Conservation (phyloP, 805 yeast genomes). For the Cyberlindnera meyerae region DNA sequence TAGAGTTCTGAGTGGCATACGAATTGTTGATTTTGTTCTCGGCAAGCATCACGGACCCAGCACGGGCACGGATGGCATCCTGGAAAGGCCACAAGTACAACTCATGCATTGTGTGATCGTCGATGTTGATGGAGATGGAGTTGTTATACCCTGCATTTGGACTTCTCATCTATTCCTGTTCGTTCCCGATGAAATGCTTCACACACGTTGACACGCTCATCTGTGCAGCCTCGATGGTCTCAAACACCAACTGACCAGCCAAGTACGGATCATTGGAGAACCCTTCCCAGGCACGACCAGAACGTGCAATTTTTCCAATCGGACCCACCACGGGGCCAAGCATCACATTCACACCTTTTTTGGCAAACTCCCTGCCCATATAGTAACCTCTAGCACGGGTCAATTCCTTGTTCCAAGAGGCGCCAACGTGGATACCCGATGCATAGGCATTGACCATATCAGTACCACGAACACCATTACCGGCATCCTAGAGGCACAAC, state of each 20-base stretch:
- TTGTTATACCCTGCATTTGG: slow-evolving; percentile 1
- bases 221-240: slow-evolving; percentile 3
- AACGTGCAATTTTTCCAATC: slow-evolving; percentile 4
- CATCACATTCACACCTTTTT: slow-evolving; percentile 6
- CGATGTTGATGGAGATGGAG: slow-evolving; percentile 3
- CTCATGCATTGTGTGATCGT: slow-evolving; percentile 9
- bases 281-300: slow-evolving; percentile 11
- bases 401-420: slow-evolving; percentile 7
- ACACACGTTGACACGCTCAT: slow-evolving; percentile 7
- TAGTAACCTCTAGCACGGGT: slow-evolving; percentile 5
- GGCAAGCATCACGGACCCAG: slow-evolving; percentile 7
- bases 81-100: slow-evolving; percentile 10
- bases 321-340: slow-evolving; percentile 11
- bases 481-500: slow-evolving; percentile 6
- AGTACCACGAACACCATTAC: slow-evolving; percentile 10
- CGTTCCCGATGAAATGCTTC: slow-evolving; percentile 10
- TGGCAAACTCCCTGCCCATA: slow-evolving; percentile 8
- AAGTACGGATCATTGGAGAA: slow-evolving; percentile 10
- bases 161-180: slow-evolving; percentile 9
- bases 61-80: slow-evolving; percentile 7
- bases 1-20: slow-evolving; percentile 7
- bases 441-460: slow-evolving; percentile 9
- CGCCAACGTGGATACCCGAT: slow-evolving; percentile 8
- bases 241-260: slow-evolving; percentile 3
- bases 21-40: slow-evolving; percentile 10